These are phyloP conservation scores for Suhomyces atakaporum DNA, from an alignment of 1,139 yeast genomes.

Conservation along the genomic window DNA sequence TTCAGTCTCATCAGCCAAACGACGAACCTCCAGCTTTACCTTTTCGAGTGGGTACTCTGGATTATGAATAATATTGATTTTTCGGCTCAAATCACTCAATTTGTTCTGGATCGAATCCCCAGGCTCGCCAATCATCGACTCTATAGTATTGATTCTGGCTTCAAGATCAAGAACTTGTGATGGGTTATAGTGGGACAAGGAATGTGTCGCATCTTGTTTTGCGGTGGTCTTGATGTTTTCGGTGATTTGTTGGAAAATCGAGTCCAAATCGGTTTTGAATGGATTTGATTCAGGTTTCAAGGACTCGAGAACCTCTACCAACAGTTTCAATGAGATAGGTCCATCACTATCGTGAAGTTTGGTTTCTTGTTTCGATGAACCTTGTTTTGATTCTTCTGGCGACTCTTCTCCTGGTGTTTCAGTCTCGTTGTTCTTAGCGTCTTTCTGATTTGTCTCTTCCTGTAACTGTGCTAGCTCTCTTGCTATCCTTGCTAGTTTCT, in stretches of 20 bases:
- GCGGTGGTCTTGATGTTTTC: neutral
- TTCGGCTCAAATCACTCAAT: constrained; percentile 37
- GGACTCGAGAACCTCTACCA: neutral
- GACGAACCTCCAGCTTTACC: constrained; percentile 22
- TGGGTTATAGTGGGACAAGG: neutral
- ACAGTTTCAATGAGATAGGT: neutral
- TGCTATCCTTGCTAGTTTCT: constrained; percentile 46
- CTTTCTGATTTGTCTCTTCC: constrained; percentile 26
- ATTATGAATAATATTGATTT: constrained; percentile 39
- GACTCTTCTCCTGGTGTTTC: no score
- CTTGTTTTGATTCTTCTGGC: no score
- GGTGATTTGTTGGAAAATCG: constrained; percentile 1
- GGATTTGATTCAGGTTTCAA: neutral
- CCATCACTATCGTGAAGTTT: neutral
- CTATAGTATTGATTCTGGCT: constrained; percentile 25
- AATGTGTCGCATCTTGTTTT: constrained; percentile 13
- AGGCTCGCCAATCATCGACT: constrained; percentile 23
- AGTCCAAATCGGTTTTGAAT: neutral
- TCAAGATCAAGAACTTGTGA: constrained; percentile 26
- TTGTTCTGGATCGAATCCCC: constrained; percentile 24
- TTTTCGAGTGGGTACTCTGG: constrained; percentile 33
- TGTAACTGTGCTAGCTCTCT: no score
- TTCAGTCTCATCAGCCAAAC: constrained; percentile 23
- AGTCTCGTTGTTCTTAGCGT: neutral
- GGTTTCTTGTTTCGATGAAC: no score